Conservation (phyloP, 1,139 yeast genomes). For the Yamadazyma oceani region DNA sequence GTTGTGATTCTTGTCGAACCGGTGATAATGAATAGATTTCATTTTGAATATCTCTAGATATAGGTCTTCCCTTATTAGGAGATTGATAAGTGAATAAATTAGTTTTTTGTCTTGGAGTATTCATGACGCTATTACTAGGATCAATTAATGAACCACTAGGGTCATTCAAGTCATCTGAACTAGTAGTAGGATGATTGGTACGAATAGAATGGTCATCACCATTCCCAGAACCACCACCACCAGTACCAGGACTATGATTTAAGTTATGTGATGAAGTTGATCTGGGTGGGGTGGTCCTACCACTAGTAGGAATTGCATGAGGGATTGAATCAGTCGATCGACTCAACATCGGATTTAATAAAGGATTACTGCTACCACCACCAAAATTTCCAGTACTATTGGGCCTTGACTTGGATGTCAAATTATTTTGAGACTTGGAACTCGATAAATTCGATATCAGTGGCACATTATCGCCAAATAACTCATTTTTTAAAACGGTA, state of each 20-base stretch:
- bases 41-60: slow-evolving; percentile 61
- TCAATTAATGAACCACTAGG: slow-evolving; percentile 5
- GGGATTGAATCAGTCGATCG: slow-evolving; percentile 17
- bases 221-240: not conserved
- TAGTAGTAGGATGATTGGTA: slow-evolving; percentile 2
- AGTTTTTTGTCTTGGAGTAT: slow-evolving; percentile 53
- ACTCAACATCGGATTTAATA: slow-evolving; percentile 12
- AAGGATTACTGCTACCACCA: slow-evolving; percentile 4
- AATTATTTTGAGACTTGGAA: slow-evolving; percentile 10
- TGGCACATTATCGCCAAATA: slow-evolving; percentile 85
- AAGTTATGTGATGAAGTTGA: slow-evolving; percentile 14
- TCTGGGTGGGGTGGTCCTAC: slow-evolving; percentile 25
- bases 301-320: slow-evolving; percentile 7
- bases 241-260: slow-evolving; percentile 5
- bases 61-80: slow-evolving; percentile 61
- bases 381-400: slow-evolving; percentile 23
- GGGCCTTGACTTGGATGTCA: slow-evolving; percentile 19
- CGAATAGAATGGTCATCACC: not conserved
- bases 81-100: slow-evolving; percentile 72
- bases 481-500: slow-evolving; percentile 81
- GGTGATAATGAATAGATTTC: slow-evolving; percentile 83
- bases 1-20: slow-evolving; percentile 85
- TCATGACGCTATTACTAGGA: slow-evolving; percentile 25
- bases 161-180: slow-evolving; percentile 10
- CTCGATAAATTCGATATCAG: slow-evolving; percentile 40